These are phyloP conservation scores for Monosporascus sp. DNA, from an alignment of 2,329 filamentous ascomycete species.

Conservation along the genomic window DNA sequence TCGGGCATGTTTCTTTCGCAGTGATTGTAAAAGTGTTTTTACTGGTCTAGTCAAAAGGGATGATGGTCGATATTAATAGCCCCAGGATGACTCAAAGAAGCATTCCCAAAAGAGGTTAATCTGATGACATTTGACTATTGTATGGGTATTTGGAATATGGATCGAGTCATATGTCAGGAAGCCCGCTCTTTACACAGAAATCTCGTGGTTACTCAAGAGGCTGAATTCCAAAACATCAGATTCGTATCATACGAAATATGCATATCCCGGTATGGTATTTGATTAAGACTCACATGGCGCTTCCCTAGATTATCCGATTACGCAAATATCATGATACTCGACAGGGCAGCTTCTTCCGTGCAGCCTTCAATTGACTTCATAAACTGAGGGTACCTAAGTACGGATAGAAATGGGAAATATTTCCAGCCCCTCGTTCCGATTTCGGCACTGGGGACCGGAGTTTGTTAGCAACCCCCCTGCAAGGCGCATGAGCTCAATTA, in stretches of 20 bases:
- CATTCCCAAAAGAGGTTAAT: not conserved
- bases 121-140: not conserved
- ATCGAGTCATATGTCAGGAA: not conserved
- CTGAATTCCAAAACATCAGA: not conserved
- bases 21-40: not conserved
- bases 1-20: conserved; percentile 9
- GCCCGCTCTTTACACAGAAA: not conserved
- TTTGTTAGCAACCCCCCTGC: not conserved
- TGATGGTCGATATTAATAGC: not conserved
- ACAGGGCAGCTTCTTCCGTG: no score
- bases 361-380: no score
- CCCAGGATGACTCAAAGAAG: not conserved
- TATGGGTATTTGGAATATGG: not conserved
- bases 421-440: not conserved
- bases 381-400: no score
- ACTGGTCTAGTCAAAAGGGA: not conserved
- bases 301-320: no score
- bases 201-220: not conserved
- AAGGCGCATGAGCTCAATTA: not conserved
- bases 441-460: not conserved
- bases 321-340: no score
- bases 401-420: not conserved
- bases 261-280: no score
- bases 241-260: no score
- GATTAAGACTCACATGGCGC: no score